Base-by-base conservation (phyloP, 2,329 filamentous ascomycete species). In the Trichoderma breve region DNA sequence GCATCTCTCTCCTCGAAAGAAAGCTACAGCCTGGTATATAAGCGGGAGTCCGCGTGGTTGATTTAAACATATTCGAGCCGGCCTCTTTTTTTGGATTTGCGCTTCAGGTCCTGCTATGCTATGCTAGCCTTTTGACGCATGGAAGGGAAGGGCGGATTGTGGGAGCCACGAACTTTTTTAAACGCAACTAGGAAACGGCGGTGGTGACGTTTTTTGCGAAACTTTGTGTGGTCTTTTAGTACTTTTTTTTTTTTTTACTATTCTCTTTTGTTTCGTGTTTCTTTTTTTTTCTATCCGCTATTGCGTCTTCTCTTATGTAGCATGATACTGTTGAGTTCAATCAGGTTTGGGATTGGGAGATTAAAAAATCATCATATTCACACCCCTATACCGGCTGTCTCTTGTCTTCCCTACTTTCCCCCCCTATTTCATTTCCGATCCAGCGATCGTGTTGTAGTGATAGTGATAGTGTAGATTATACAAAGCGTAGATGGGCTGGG, bases 241-340 rank as follows among this genome's bases (percentile, higher is more conserved):
- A 58, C 65, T 64, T 63, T 26, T 24, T 39, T 32, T 43, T 43
- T 51, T 51, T 67, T 51, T 55, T 28, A 57, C 51, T 47, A 15
- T 61, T 68, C 32, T 68, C 43, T 63, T 58, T 72, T 72, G 55
- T 71, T 26, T 69, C 36, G 32, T 51, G 51, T 67, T 58, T 11
- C 74, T 73, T 58, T 63, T 58, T 9, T 74, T 73, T 73, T 72
- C 75, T 74, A 77, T 68, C 65, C 74, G 71, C 72, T 72, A 4
- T 72, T 74, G 73, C 74, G 75, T 71, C 76, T 74, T 73, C 76
- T 62, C 76, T 65, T 76, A 75, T 77, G 75, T 77, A 77, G 73
- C 74, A 77, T 76, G 78, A 73, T 75, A 77, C 70, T 73, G 69
- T 73, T 65, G 72, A 78, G 74, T 76, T 74, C 73, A 74, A 72